phyloP scores from a whole-genome alignment of 805 yeast genomes.

The Lipomyces chichibuensis region DNA sequence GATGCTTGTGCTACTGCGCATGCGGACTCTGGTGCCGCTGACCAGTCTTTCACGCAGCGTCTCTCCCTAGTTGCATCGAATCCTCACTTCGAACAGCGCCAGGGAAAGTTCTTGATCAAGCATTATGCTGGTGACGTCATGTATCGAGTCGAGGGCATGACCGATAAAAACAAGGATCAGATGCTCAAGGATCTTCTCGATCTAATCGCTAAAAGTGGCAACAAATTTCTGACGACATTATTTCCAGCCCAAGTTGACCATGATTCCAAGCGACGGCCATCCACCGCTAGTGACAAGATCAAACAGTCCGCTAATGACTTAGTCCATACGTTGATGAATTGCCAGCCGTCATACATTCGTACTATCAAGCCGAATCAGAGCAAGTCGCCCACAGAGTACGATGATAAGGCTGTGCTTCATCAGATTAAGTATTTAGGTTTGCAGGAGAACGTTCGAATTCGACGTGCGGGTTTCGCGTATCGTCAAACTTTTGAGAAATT shows the following conservation, averaged over 20 bases:
- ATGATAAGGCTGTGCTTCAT: constrained; percentile 85
- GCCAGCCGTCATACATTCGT: constrained; percentile 95
- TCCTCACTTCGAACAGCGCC: constrained; percentile 86
- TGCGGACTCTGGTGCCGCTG: constrained; percentile 96
- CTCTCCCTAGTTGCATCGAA: constrained; percentile 79
- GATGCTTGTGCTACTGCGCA: constrained; percentile 98
- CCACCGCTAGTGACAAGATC: constrained; percentile 95
- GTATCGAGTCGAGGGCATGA: constrained; percentile 85
- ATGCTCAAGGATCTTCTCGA: constrained; percentile 86
- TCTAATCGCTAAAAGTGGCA: constrained; percentile 69
- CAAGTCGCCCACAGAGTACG: constrained; percentile 87
- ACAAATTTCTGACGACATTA: constrained; percentile 59
- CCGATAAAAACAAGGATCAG: constrained; percentile 96
- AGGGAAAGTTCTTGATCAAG: constrained; percentile 82
- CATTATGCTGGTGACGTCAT: constrained; percentile 99
- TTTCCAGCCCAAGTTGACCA: constrained; percentile 70
- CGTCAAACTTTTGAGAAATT: constrained; percentile 96
- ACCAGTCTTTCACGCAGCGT: constrained; percentile 92
- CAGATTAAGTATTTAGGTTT: constrained; percentile 94
- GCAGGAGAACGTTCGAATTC: constrained; percentile 93
- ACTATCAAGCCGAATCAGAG: constrained; percentile 97
- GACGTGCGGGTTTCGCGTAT: constrained; percentile 98
- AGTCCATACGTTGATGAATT: constrained; percentile 83
- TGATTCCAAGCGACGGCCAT: constrained; percentile 79
- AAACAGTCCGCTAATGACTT: constrained; percentile 86